Percentiles rank a stretch among this genome's conserved stretches.
Conservation (phyloP, 2,329 filamentous ascomycete species). For the Mariannaea elegans region DNA sequence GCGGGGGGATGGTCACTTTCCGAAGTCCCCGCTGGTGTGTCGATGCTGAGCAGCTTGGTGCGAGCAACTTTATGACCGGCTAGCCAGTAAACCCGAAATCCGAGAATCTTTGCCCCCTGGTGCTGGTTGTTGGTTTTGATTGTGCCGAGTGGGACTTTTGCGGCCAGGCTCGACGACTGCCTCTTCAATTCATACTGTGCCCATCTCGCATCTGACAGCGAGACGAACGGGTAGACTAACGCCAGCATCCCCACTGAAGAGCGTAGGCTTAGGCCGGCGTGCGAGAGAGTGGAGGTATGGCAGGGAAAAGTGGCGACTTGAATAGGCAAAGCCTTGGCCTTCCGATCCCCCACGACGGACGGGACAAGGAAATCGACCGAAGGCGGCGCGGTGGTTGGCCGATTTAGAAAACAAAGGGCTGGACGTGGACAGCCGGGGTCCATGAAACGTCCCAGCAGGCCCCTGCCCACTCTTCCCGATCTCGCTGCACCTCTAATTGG, state of each 20-base stretch:
- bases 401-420: constrained; percentile 32
- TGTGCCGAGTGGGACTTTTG: constrained; percentile 31
- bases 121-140: constrained; percentile 6
- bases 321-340: constrained; percentile 34
- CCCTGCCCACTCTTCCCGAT: constrained; percentile 40
- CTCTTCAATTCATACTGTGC: constrained; percentile 29
- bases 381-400: constrained; percentile 28
- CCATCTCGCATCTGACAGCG: constrained; percentile 42
- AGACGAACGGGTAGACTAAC: constrained; percentile 47
- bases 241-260: constrained; percentile 40
- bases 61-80: constrained; percentile 19
- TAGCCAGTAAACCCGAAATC: constrained; percentile 27
- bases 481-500: constrained; percentile 43
- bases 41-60: not conserved
- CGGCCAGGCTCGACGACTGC: constrained; percentile 24
- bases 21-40: constrained; percentile 9
- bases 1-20: constrained; percentile 18
- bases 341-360: constrained; percentile 32
- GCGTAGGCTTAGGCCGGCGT: constrained; percentile 39
- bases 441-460: constrained; percentile 44
- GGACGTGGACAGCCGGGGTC: constrained; percentile 33
- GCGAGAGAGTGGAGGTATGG: constrained; percentile 30
- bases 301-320: constrained; percentile 39
- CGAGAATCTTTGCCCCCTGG: constrained; percentile 19
- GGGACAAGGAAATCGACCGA: constrained; percentile 18